Evolutionary conservation across 768 basidiomycete genomes (phyloP).

Genomic region (Trametopsis cervina): DNA sequence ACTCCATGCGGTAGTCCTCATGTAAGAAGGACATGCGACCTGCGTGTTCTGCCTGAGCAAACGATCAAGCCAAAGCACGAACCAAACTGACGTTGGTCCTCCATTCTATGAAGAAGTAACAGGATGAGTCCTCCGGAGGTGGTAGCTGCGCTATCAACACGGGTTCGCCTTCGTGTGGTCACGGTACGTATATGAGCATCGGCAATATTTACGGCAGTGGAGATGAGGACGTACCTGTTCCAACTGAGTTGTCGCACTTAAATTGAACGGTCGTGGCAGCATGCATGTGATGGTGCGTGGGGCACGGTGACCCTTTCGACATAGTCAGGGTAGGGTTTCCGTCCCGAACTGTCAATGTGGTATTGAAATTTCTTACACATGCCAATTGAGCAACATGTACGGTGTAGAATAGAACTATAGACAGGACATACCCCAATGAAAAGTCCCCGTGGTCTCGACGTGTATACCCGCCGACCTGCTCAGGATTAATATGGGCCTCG

Average conservation of each 20-base stretch:
- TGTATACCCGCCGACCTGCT: conserved; percentile 56
- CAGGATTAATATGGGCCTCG: conserved; percentile 37
- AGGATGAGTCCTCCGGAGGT: conserved; percentile 57
- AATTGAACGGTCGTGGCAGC: conserved; percentile 72
- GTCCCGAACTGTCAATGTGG: conserved; percentile 49
- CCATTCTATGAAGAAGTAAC: conserved; percentile 83
- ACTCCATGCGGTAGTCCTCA: conserved; percentile 43
- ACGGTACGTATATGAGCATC: not conserved
- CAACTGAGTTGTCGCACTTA: conserved; percentile 63
- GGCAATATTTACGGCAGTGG: not conserved
- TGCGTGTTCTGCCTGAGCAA: too few species aligned
- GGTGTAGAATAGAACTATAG: not conserved
- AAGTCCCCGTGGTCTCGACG: conserved; percentile 60
- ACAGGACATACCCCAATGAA: conserved; percentile 52
- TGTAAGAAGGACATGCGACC: conserved; percentile 69
- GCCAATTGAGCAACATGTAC: not conserved
- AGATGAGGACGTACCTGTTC: conserved; percentile 35
- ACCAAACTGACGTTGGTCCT: conserved; percentile 54
- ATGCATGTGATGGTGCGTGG: conserved; percentile 33
- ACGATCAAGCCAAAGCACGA: too few species aligned
- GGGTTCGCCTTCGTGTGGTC: conserved; percentile 35
- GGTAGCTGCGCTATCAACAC: conserved; percentile 63
- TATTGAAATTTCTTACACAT: conserved; percentile 50
- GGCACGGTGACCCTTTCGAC: conserved; percentile 60
- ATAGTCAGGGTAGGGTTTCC: conserved; percentile 50